phyloP scores from a whole-genome alignment of 306 rosid species.

The Dicorynia guianensis region DNA sequence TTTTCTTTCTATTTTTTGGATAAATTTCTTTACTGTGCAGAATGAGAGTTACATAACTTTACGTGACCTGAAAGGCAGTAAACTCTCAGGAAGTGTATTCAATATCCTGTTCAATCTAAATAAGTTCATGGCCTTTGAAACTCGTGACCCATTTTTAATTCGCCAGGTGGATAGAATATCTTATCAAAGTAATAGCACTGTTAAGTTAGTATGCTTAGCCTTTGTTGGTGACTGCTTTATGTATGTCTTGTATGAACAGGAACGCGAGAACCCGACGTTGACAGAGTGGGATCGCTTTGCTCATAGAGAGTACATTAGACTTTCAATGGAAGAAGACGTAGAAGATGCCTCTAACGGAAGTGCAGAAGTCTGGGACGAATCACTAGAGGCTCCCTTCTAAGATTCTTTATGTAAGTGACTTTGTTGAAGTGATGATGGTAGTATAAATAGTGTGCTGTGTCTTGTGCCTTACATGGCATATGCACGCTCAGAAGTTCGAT shows the following conservation, averaged over 20 bases:
- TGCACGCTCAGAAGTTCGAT: slow-evolving; percentile 7
- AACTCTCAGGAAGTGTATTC: slow-evolving; percentile 95
- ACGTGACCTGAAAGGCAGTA: slow-evolving; percentile 89
- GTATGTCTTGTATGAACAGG: slow-evolving; percentile 62
- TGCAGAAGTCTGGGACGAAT: slow-evolving; percentile 99
- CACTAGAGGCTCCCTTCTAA: slow-evolving; percentile 96
- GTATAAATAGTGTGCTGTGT: background rate
- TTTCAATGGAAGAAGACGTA: slow-evolving; percentile 99
- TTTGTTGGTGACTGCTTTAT: slow-evolving; percentile 44
- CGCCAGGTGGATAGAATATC: slow-evolving; percentile 79
- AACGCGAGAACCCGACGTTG: slow-evolving; percentile 98
- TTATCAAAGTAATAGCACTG: slow-evolving; percentile 15
- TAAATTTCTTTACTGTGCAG: slow-evolving; percentile 57
- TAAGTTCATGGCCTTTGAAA: slow-evolving; percentile 99
- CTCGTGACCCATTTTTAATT: slow-evolving; percentile 97
- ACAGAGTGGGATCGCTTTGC: slow-evolving; percentile 99
- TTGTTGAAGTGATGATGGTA: slow-evolving; percentile 27
- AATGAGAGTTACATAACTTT: slow-evolving; percentile 75
- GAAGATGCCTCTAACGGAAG: slow-evolving; percentile 99
- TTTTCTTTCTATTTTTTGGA: slow-evolving; percentile 21
- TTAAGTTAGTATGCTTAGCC: slow-evolving; percentile 21
- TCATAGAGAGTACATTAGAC: slow-evolving; percentile 98
- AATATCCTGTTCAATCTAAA: slow-evolving; percentile 97
- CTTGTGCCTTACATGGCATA: background rate
- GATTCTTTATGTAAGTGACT: slow-evolving; percentile 55